Evolutionary conservation across 73 alveolate genomes (phyloP).

Genomic region (Blepharisma stoltei): DNA sequence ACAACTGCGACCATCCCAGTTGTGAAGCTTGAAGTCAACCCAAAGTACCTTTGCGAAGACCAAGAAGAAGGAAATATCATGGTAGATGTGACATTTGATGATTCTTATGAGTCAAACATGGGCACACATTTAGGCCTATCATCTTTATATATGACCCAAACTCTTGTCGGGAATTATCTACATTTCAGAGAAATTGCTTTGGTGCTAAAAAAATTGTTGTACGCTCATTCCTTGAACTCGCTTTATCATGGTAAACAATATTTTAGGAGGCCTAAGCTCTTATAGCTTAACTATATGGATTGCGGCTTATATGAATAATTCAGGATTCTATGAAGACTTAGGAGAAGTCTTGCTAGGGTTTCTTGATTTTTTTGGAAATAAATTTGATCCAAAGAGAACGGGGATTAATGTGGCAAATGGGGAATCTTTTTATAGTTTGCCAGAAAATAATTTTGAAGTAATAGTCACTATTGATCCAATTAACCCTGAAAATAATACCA

Average conservation of each 20-base stretch:
- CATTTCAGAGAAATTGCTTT: conserved; percentile 40
- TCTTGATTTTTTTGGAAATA: conserved; percentile 51
- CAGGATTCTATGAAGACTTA: conserved; percentile 28
- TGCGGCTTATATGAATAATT: conserved; percentile 46
- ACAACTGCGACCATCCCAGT: conserved; percentile 17
- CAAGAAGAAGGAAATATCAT: neutral
- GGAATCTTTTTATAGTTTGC: conserved; percentile 41
- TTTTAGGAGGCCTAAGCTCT: conserved; percentile 54
- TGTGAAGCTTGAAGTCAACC: conserved; percentile 6
- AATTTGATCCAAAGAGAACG: conserved; percentile 34
- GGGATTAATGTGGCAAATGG: conserved; percentile 38
- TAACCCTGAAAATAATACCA: conserved; percentile 44
- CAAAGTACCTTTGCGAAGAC: neutral
- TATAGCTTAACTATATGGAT: conserved; percentile 41
- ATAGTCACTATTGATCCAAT: conserved; percentile 51
- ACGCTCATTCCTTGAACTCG: conserved; percentile 35
- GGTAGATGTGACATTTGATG: neutral
- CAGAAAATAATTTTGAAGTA: conserved; percentile 16
- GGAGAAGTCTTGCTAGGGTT: conserved; percentile 45
- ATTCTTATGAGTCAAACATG: neutral
- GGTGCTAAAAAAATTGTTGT: conserved; percentile 38
- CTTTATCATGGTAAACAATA: conserved; percentile 42
- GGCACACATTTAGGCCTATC: conserved; percentile 42
- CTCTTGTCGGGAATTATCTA: conserved; percentile 36
- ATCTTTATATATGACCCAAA: conserved; percentile 39